Conservation (phyloP, 495 filamentous ascomycete genomes). For the Aspergillus cristatus region DNA sequence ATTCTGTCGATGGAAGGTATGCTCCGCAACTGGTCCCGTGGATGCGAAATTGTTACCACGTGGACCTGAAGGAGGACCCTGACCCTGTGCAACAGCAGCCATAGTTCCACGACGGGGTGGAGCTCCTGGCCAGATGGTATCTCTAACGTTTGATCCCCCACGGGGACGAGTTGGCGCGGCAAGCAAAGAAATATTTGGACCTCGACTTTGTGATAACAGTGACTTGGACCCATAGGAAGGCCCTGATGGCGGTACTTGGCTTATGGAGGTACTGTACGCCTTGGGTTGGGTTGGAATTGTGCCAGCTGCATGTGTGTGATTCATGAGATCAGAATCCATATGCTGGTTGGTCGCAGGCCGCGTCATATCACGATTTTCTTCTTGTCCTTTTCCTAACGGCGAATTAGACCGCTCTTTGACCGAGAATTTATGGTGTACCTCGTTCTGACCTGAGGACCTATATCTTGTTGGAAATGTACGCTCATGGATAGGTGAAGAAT, state of each 20-base stretch:
- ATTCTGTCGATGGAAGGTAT: slow-evolving; percentile 36
- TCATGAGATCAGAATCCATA: slow-evolving; percentile 3
- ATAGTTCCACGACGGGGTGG: slow-evolving; percentile 31
- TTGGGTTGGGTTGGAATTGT: slow-evolving; percentile 27
- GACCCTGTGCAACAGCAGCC: too few species aligned
- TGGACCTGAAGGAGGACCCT: slow-evolving; percentile 33
- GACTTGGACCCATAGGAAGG: slow-evolving; percentile 38
- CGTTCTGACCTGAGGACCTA: background rate
- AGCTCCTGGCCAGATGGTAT: slow-evolving; percentile 25
- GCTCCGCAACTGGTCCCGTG: slow-evolving; percentile 18
- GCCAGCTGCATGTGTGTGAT: slow-evolving; percentile 6
- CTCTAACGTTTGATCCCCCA: slow-evolving; percentile 33
- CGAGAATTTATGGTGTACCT: slow-evolving; percentile 4
- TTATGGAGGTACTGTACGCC: slow-evolving; percentile 22
- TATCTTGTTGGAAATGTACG: slow-evolving; percentile 1
- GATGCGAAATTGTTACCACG: slow-evolving; percentile 27
- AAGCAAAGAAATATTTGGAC: slow-evolving; percentile 39
- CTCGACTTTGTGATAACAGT: slow-evolving; percentile 39
- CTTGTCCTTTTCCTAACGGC: slow-evolving; percentile 1
- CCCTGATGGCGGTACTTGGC: slow-evolving; percentile 36
- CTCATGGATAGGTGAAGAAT: slow-evolving; percentile 2
- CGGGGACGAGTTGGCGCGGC: slow-evolving; percentile 54
- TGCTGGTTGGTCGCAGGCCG: slow-evolving; percentile 2
- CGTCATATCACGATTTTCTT: slow-evolving; percentile 1
- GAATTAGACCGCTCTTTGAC: background rate